Base-by-base conservation (phyloP, 116 monocot genomes). In the Trichopus zeylanicus region DNA sequence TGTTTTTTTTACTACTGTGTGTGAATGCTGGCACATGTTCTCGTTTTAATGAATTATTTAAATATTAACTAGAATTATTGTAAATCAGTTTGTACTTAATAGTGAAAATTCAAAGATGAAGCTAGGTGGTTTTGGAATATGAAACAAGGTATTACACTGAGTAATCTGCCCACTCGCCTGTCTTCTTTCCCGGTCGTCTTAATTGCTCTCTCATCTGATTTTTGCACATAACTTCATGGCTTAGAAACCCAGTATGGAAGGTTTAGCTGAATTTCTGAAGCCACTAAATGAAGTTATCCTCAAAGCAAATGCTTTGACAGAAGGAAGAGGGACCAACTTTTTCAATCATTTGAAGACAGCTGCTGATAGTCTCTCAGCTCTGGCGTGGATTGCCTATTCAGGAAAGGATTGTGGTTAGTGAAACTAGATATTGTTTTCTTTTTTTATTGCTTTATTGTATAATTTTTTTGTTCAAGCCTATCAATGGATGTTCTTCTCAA, bases 361-460 rank as follows among this genome's bases (percentile, higher is more conserved):
- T 54, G 84, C 87, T 31, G 97, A 91, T 64, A 91, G 97, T 78
- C 84, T 91, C n/a, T 62, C 75, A 64, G 87, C 97, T 68, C 64
- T 98, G 62, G 87, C 78, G 0, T 98, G 97, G 97, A 73, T 91
- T 67, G 91, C 87, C 28, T 98, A 83, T 67, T 77, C 81, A 32
- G 97, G 91, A 60, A 98, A 98, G 75, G 87, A 98, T 53, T 85
- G 79, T 51, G 91, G 97, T 97, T 55, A 55, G 97, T 73, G 2
- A 27, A 53, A 8, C 30, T 3, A 19, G 16, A 10, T 2, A 27
- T 39, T n/a, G n/a, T n/a, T 4, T 42, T 27, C 22, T 24, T 34
- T 13, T 56, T 56, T 28, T 35, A 58, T 5, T 31, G n/a, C n/a
- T 22, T 48, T 29, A 38, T 29, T 15, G 31, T 22, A 1, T 70